Percentiles rank a stretch among this genome's conserved stretches.
These are phyloP conservation scores for Capsicum rhomboideum DNA, from an alignment of 257 asterid species.

Conservation along the genomic window DNA sequence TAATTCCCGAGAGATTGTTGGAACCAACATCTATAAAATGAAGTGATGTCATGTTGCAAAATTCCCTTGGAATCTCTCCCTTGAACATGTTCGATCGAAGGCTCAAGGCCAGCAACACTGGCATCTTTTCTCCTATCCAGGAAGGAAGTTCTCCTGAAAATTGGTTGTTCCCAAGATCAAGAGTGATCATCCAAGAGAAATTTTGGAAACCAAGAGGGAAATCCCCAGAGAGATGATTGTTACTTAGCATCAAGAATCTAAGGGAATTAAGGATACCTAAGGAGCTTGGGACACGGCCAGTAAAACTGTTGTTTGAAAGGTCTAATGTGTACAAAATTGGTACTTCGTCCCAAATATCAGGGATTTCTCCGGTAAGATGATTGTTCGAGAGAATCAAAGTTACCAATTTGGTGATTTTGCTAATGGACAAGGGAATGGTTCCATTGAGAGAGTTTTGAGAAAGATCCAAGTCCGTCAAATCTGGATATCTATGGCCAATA, in stretches of 20 bases:
- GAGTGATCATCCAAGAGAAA: not conserved
- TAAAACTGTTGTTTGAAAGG: not conserved
- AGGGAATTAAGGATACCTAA: not conserved
- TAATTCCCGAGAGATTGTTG: not conserved
- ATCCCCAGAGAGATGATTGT: not conserved
- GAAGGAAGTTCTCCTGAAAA: not conserved
- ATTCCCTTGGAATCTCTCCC: not conserved
- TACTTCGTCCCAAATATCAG: not conserved
- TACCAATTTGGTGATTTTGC: not conserved
- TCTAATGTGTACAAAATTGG: not conserved
- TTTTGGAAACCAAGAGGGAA: not conserved
- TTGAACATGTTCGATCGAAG: not conserved
- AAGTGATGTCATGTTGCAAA: not conserved
- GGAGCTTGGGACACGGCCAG: not conserved
- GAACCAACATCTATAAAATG: not conserved
- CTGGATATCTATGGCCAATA: not conserved
- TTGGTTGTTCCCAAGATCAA: not conserved
- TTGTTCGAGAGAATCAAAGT: not conserved
- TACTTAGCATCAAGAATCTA: not conserved
- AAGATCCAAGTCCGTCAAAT: not conserved
- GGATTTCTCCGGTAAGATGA: not conserved
- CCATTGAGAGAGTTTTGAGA: not conserved
- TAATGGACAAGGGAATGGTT: not conserved
- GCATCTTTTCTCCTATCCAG: not conserved
- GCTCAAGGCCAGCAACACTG: not conserved